Base-by-base conservation (phyloP, 768 basidiomycete genomes). In the Auricularia heimuer region DNA sequence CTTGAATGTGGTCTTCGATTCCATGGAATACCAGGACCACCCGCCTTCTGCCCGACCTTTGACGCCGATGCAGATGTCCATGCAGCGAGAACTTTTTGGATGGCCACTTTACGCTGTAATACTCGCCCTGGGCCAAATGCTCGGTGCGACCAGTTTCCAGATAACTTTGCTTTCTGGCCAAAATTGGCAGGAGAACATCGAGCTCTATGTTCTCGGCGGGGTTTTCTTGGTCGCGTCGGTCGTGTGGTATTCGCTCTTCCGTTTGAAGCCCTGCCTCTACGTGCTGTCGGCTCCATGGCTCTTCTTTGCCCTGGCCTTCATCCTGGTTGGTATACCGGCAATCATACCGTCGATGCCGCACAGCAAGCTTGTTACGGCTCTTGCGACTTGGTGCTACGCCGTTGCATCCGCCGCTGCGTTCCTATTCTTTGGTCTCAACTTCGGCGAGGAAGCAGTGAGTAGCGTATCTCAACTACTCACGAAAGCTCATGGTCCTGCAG, bases 51-150 rank as follows among this genome's bases (percentile, higher is more conserved):
- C 81, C 21, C 84, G 85, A 34, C 81, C 92, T 18, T 92, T 97
- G 92, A 89, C 87, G 4, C 80, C 88, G 64, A 72, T 94, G 54
- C 94, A 97, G 72, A 88, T 95, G 67, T 83, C 86, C 29, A 82
- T 97, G 83, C 81, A 90, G 36, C 81, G 92, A 54, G 85, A 92
- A 73, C 73, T 94, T 60, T 83, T 77, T 51, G 89, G 90, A 42
- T 97, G 94, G 94, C 94, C 94, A 0, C 73, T 97, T 67, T 97
- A 97, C 75, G 89, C 92, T 51, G 89, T 95, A 70, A 79, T 95
- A 70, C 90, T 96, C 67, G 93, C 87, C 35, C 68, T 89, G 36
- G 94, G 94, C 39, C 69, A 89, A 84, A 92, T 94, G 89, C 76
- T 94, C 68, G 86, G 88, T 65, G 92, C 92, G 3, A 93, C 92